Evolutionary conservation across 257 asterid genomes (phyloP).

Genomic region (Capsicum chinense): DNA sequence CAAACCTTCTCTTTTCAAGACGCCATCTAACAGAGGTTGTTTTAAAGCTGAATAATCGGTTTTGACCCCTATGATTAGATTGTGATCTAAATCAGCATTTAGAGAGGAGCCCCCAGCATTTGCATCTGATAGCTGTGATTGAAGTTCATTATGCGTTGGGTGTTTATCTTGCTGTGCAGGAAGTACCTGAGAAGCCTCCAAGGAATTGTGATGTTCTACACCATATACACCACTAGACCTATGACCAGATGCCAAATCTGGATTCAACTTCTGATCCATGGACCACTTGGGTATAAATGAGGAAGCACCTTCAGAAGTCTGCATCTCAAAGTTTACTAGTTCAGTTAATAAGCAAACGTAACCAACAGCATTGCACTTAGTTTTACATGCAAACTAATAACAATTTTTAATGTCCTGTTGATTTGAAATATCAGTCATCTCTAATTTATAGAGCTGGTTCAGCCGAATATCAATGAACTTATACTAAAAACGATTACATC

Average conservation of each 20-base stretch:
- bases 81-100: slow-evolving; percentile 48
- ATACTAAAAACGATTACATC: not conserved
- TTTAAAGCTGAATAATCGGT: slow-evolving; percentile 53
- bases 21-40: slow-evolving; percentile 71
- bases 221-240: slow-evolving; percentile 45
- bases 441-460: not conserved
- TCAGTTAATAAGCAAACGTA: slow-evolving; percentile 12
- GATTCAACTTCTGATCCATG: slow-evolving; percentile 52
- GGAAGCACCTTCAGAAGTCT: slow-evolving; percentile 57
- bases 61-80: slow-evolving; percentile 50
- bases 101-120: slow-evolving; percentile 45
- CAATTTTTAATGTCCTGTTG: not conserved
- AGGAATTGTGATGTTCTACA: slow-evolving; percentile 43
- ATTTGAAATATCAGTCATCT: slow-evolving; percentile 20
- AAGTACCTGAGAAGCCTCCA: slow-evolving; percentile 44
- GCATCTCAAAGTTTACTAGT: slow-evolving; percentile 36
- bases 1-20: slow-evolving; percentile 61
- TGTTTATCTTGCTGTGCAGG: slow-evolving; percentile 47
- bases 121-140: slow-evolving; percentile 41
- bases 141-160: slow-evolving; percentile 50
- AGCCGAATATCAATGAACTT: not conserved
- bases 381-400: not conserved
- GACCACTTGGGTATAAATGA: slow-evolving; percentile 51
- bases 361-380: slow-evolving; percentile 3
- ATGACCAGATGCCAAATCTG: slow-evolving; percentile 46